A percentile compares a stretch with the other conserved stretches of the same genome.
Evolutionary conservation across 805 yeast genomes (phyloP).

Genomic region (Candida awuae): DNA sequence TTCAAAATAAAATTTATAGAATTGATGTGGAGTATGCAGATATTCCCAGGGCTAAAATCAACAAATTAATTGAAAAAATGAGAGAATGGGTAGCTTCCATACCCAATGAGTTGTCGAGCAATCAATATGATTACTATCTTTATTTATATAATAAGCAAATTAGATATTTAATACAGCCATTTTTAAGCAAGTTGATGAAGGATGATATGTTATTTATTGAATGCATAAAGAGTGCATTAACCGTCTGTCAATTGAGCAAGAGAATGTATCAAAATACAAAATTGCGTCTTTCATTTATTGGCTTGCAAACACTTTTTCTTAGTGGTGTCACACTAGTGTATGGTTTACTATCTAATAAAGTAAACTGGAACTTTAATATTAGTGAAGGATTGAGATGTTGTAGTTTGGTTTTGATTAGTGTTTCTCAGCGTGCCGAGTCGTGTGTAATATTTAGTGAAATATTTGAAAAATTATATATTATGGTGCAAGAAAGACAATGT

Average conservation of each 20-base stretch:
- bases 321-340: constrained; percentile 16
- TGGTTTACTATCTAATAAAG: constrained; percentile 14
- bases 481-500: no score
- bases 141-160: constrained; percentile 15
- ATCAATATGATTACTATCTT: constrained; percentile 11
- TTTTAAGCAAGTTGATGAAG: constrained; percentile 5
- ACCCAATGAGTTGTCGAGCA: constrained; percentile 10
- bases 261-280: constrained; percentile 11
- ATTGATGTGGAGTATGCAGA: constrained; percentile 12
- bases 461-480: constrained; percentile 14
- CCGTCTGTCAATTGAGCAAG: constrained; percentile 14
- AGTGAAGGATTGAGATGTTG: constrained; percentile 14
- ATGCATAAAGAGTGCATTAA: constrained; percentile 14
- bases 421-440: constrained; percentile 14
- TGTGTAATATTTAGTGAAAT: constrained; percentile 14
- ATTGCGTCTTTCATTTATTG: constrained; percentile 14
- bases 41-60: constrained; percentile 6
- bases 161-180: constrained; percentile 15
- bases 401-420: constrained; percentile 13
- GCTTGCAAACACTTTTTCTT: constrained; percentile 14
- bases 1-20: constrained; percentile 15
- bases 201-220: constrained; percentile 10
- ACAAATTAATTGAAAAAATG: constrained; percentile 1
- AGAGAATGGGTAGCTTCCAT: constrained; percentile 6
- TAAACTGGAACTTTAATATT: constrained; percentile 12